Base-by-base conservation (phyloP, 2,329 filamentous ascomycete genomes). In the Phaeoacremonium minimum region DNA sequence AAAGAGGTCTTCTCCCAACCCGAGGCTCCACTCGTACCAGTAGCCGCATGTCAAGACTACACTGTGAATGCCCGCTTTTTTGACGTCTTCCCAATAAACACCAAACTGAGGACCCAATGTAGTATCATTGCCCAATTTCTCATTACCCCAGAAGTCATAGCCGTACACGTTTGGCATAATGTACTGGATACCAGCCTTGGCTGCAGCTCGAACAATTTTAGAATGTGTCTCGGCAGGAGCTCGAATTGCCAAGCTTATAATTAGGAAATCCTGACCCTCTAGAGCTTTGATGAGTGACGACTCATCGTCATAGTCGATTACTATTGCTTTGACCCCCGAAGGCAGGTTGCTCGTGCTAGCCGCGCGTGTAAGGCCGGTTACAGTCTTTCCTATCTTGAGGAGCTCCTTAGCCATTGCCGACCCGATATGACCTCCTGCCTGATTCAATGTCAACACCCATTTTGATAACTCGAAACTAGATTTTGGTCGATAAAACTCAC, bases 11-110 rank as follows among this genome's bases (percentile, higher is more conserved):
- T 30, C 16, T 5, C 44, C 41, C 3, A 52, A 50, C 1, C 53
- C 63, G 4, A 76, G 48, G 46, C 64, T 71, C 42, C 62, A 73
- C 33, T 77, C 67, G 51, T 74, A 75, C 71, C 71, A 76, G 42
- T 71, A 71, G 3, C 66, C 61, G 46, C 61, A 69, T 7, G 48
- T 46, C 6, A 74, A 42, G 0, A 51, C 47, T 30, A 73, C 50
- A 33, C 43, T 47, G 6, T 42, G 40, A 5, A 53, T 43, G 8
- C 64, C 66, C 0, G 64, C 52, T 1, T 39, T 37, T 42, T 67
- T 55, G 30, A 73, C 60, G 29, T 66, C 55, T n/a, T 51, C 45
- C n/a, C 58, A 18, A 46, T 46, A 29, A 2, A 11, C 12, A 8
- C 28, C 28, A 16, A 60, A 53, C 17, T 56, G 44, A 3, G 51